These are phyloP conservation scores for Takakia lepidozioides DNA, from an alignment of 225 moss, liverwort and hornwort species.

Conservation along the genomic window DNA sequence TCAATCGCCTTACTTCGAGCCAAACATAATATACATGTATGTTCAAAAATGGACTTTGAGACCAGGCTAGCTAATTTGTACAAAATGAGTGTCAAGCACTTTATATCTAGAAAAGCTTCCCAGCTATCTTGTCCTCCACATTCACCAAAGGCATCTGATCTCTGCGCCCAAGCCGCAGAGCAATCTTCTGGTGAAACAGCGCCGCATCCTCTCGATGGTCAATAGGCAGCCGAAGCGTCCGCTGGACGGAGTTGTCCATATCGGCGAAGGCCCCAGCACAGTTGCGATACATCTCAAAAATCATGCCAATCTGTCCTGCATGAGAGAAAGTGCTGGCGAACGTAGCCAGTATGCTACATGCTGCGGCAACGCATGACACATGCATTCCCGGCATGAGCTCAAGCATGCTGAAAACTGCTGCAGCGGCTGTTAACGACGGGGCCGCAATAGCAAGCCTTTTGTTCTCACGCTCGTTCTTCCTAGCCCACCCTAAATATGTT, in stretches of 20 bases:
- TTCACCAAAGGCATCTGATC: constrained; percentile 38
- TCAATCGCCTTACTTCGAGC: too few relatives aligned
- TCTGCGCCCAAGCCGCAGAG: constrained; percentile 42
- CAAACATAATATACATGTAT: too few relatives aligned
- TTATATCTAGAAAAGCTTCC: constrained; percentile 17
- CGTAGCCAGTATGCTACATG: constrained; percentile 36
- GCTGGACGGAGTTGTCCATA: constrained; percentile 38
- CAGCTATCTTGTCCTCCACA: constrained; percentile 34
- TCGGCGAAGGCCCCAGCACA: constrained; percentile 39
- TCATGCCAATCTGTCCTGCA: too few relatives aligned
- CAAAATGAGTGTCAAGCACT: too few relatives aligned
- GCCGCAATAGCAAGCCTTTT: too few relatives aligned
- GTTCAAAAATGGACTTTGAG: too few relatives aligned
- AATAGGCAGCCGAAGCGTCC: constrained; percentile 39
- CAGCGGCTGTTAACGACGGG: too few relatives aligned
- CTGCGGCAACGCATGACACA: constrained; percentile 15
- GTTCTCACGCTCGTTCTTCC: too few relatives aligned
- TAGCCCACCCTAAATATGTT: too few relatives aligned
- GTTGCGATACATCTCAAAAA: constrained; percentile 45
- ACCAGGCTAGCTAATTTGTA: too few relatives aligned
- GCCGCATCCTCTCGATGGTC: constrained; percentile 39
- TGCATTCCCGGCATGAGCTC: too few relatives aligned
- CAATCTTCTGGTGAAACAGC: constrained; percentile 56
- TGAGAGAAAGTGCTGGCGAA: constrained; percentile 37
- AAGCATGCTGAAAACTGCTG: too few relatives aligned